A percentile compares a stretch with the other conserved stretches of the same genome.
These are phyloP conservation scores for Phialophora tarda DNA, from an alignment of 2,329 filamentous ascomycete species.

Conservation along the genomic window DNA sequence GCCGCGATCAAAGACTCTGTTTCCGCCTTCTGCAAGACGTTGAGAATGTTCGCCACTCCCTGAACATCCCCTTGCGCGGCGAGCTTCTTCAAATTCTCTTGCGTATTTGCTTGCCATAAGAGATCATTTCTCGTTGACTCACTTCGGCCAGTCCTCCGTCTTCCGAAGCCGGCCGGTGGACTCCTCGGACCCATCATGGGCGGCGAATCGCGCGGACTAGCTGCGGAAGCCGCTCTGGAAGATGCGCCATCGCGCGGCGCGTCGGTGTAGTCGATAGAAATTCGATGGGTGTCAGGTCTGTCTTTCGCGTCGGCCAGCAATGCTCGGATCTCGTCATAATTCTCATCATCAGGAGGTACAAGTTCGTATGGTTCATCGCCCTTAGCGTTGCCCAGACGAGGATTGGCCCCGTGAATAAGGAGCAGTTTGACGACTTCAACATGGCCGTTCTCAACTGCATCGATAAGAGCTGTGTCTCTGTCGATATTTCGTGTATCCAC, in stretches of 20 bases:
- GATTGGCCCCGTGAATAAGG: slow-evolving; percentile 86
- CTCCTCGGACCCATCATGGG: slow-evolving; percentile 49
- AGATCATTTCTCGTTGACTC: slow-evolving; percentile 58
- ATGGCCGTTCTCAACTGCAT: slow-evolving; percentile 95
- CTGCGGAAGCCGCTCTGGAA: slow-evolving; percentile 51
- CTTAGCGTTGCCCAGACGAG: slow-evolving; percentile 86
- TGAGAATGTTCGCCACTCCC: slow-evolving; percentile 56
- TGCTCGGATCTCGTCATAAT: slow-evolving; percentile 77
- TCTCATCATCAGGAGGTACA: slow-evolving; percentile 74
- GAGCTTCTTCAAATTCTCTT: slow-evolving; percentile 55
- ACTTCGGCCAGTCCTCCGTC: slow-evolving; percentile 55
- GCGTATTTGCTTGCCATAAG: slow-evolving; percentile 57
- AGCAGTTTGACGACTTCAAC: slow-evolving; percentile 84
- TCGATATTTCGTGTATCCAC: slow-evolving; percentile 78
- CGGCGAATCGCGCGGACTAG: slow-evolving; percentile 54
- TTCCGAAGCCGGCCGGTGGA: slow-evolving; percentile 44
- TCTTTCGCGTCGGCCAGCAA: slow-evolving; percentile 69
- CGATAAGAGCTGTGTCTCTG: slow-evolving; percentile 90
- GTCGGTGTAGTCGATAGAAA: slow-evolving; percentile 50
- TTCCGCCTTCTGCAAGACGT: slow-evolving; percentile 65
- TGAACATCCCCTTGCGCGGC: slow-evolving; percentile 57
- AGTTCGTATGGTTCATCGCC: slow-evolving; percentile 91
- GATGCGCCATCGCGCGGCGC: slow-evolving; percentile 46
- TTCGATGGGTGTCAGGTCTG: slow-evolving; percentile 53
- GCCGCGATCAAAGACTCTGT: slow-evolving; percentile 88